Evolutionary conservation across 352 stramenopile species (phyloP), one percentile per base, ranked within the genome.

Genomic region (Globisporangium nagaii): DNA sequence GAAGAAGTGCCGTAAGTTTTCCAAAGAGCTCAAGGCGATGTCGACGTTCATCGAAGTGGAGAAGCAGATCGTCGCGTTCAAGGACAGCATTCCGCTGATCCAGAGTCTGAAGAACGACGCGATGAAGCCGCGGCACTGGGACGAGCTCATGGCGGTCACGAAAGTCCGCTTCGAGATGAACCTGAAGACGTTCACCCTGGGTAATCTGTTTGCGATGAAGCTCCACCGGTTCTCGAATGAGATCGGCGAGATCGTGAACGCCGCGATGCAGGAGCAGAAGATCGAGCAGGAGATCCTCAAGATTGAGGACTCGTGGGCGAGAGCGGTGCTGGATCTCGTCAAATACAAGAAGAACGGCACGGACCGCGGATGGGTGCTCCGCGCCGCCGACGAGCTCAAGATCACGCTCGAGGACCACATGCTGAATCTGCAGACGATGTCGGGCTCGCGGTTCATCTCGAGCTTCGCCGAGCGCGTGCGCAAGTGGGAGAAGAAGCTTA

Each of bases 41-140:
- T 88, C 87, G 17, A 97, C 89, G 1, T 98, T 97, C 44, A 70
- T 89, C 35, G 81, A 95, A 60, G 88, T 97, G 9, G 86, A 98
- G 60, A 88, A 90, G 49, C 77, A 95, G 53, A 95, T 98, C 15
- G 57, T 86, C 12, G 83, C 93, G n/a, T 98, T 98, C 59, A 96
- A 97, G 57, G 89, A 97, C 28, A 94, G 83, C 58, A 96, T 98
- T 20, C 92, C 92, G 17, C 66, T 98, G 1, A 97, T 98, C 56
- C 85, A 97, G 42, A 94, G 84, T 58, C 72, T 98, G 1, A 98
- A 98, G 65, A 98, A 97, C 50, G 90, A 97, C 28, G 87, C 91
- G 1, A 91, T 98, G 71, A 97, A 98, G 66, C 65, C 86, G 2
- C 77, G 88, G 3, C 88, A 97, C 52, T 97, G 88, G 88, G 81